A percentile compares a stretch with the other conserved stretches of the same genome.
These are phyloP conservation scores for Tagetes patula DNA, from an alignment of 129 eudicot species.

Conservation along the genomic window DNA sequence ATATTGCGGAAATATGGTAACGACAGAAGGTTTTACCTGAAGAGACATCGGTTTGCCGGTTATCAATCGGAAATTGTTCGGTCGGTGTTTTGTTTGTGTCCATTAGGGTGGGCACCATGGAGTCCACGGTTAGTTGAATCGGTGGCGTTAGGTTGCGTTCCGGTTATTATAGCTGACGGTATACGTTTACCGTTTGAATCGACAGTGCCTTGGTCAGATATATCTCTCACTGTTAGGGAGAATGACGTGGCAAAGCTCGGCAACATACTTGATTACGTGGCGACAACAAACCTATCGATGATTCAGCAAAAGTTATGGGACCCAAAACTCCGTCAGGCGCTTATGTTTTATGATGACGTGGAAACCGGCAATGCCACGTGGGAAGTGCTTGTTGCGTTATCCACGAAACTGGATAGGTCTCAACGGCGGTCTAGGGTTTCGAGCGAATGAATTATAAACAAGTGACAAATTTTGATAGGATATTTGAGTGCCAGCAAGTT, in stretches of 20 bases:
- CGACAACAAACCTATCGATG: slow-evolving; percentile 53
- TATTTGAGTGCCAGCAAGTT: neutral
- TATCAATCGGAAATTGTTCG: slow-evolving; percentile 80
- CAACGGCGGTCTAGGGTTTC: slow-evolving; percentile 42
- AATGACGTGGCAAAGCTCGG: slow-evolving; percentile 61
- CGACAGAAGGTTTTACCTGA: slow-evolving; percentile 65
- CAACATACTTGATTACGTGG: slow-evolving; percentile 63
- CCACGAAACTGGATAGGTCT: slow-evolving; percentile 52
- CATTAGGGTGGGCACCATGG: slow-evolving; percentile 99
- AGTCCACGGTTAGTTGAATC: slow-evolving; percentile 89
- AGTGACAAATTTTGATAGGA: slow-evolving; percentile 32
- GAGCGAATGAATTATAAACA: slow-evolving; percentile 32
- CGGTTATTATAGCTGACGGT: slow-evolving; percentile 88
- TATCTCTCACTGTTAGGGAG: slow-evolving; percentile 73
- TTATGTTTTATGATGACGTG: slow-evolving; percentile 52
- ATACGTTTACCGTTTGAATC: slow-evolving; percentile 66
- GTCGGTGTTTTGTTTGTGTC: slow-evolving; percentile 79
- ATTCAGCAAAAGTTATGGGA: slow-evolving; percentile 73
- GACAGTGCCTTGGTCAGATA: slow-evolving; percentile 71
- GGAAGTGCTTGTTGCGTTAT: slow-evolving; percentile 57
- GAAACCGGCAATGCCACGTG: slow-evolving; percentile 80
- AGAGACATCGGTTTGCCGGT: slow-evolving; percentile 67
- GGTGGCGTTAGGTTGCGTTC: slow-evolving; percentile 85
- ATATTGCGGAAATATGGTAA: slow-evolving; percentile 62
- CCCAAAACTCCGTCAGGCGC: slow-evolving; percentile 47